Conservation (phyloP, 805 yeast genomes). For the Candida coleopterorum region DNA sequence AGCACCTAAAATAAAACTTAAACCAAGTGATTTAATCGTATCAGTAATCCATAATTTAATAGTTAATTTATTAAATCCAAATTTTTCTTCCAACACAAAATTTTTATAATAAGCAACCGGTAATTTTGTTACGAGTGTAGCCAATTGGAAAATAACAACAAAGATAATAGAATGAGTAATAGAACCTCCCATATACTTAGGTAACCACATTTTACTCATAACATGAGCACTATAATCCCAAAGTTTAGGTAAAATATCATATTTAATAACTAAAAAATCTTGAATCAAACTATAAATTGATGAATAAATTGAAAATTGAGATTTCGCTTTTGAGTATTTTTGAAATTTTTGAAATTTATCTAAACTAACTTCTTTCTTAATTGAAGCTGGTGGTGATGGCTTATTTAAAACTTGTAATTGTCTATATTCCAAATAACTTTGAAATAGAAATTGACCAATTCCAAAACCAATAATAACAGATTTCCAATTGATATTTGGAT, state of each 20-base stretch:
- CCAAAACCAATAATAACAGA: constrained; percentile 67
- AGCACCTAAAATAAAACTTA: constrained; percentile 58
- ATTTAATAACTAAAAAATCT: constrained; percentile 54
- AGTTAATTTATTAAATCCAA: constrained; percentile 89
- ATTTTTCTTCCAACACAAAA: constrained; percentile 87
- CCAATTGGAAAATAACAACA: constrained; percentile 49
- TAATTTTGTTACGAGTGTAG: constrained; percentile 50
- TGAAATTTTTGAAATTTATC: constrained; percentile 76
- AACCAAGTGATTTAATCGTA: constrained; percentile 51
- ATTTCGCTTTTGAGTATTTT: constrained; percentile 74
- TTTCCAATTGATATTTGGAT: constrained; percentile 77
- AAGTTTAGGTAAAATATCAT: constrained; percentile 43
- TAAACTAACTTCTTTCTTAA: constrained; percentile 61
- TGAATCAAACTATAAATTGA: constrained; percentile 49
- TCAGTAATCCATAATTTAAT: constrained; percentile 68
- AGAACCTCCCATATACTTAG: constrained; percentile 45
- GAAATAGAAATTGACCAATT: constrained; percentile 69
- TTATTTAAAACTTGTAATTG: constrained; percentile 65
- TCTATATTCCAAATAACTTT: constrained; percentile 66
- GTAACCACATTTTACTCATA: constrained; percentile 46
- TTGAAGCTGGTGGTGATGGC: constrained; percentile 58
- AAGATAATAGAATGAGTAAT: constrained; percentile 66
- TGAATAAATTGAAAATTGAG: constrained; percentile 58
- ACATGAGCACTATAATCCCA: constrained; percentile 53
- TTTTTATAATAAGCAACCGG: constrained; percentile 74